These are phyloP conservation scores for Arachis hypogaea DNA, from an alignment of 306 rosid genomes.

Conservation along the genomic window DNA sequence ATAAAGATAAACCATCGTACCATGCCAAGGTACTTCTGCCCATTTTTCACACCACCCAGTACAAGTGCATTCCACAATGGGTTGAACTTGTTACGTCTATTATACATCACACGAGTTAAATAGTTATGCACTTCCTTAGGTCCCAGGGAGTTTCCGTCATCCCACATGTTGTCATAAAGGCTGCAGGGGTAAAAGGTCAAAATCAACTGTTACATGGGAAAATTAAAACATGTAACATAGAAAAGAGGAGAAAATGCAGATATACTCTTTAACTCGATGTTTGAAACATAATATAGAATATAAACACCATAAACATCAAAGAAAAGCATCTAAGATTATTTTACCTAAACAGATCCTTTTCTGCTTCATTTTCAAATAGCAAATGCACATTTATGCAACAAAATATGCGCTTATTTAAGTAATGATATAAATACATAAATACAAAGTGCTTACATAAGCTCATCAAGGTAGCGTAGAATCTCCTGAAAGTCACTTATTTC, in stretches of 20 bases:
- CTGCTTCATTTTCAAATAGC: constrained; percentile 17
- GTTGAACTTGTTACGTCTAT: constrained; percentile 56
- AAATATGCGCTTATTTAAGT: not conserved
- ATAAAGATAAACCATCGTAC: constrained; percentile 45
- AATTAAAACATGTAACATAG: too few species aligned
- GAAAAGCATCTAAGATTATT: constrained; percentile 24
- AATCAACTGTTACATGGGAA: constrained; percentile 25
- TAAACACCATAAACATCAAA: not conserved
- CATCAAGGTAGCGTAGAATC: constrained; percentile 73
- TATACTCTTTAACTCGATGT: not conserved
- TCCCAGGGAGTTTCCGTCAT: constrained; percentile 55
- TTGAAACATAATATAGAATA: not conserved
- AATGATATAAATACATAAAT: not conserved
- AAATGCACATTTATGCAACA: constrained; percentile 29
- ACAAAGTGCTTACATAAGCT: constrained; percentile 68
- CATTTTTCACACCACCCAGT: constrained; percentile 53
- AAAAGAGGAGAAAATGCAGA: not conserved
- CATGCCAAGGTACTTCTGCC: constrained; percentile 60
- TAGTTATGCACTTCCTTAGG: constrained; percentile 58
- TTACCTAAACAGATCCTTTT: not conserved
- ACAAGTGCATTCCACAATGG: constrained; percentile 57
- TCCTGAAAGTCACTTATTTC: constrained; percentile 97
- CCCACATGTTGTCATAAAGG: constrained; percentile 83
- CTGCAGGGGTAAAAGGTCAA: constrained; percentile 52
- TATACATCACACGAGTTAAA: constrained; percentile 54